Evolutionary conservation across 805 yeast genomes (phyloP).

Genomic region (Starmerella bacillaris): DNA sequence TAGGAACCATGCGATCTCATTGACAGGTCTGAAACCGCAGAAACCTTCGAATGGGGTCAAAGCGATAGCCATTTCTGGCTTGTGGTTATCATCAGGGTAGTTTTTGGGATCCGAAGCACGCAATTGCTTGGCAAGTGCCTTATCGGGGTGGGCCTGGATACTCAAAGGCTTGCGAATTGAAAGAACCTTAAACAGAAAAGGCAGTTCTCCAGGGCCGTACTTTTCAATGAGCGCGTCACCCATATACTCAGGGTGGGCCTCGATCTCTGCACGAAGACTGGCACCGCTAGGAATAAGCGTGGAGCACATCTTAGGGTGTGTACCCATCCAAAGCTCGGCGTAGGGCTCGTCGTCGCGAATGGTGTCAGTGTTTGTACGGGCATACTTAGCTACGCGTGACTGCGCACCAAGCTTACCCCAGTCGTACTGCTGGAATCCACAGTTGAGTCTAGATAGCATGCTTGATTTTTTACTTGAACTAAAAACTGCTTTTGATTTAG

Average conservation of each 20-base stretch:
- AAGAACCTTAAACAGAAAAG: constrained; percentile 83
- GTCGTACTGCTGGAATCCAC: constrained; percentile 55
- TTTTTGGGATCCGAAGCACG: constrained; percentile 74
- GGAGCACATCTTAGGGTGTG: constrained; percentile 86
- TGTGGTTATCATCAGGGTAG: constrained; percentile 95
- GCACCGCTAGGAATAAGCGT: constrained; percentile 33
- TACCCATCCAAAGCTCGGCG: constrained; percentile 99
- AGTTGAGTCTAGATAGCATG: constrained; percentile 21
- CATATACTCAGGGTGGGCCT: constrained; percentile 41
- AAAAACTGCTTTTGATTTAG: too few relatives aligned
- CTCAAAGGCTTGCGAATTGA: constrained; percentile 83
- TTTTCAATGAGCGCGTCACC: constrained; percentile 41
- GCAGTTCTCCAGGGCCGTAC: constrained; percentile 63
- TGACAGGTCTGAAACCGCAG: constrained; percentile 90
- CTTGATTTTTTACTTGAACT: too few relatives aligned
- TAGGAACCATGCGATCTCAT: constrained; percentile 52
- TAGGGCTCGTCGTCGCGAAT: constrained; percentile 69
- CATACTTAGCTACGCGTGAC: constrained; percentile 80
- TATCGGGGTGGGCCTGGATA: constrained; percentile 97
- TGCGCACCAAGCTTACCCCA: constrained; percentile 75
- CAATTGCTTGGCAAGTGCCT: constrained; percentile 55
- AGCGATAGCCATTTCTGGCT: constrained; percentile 99
- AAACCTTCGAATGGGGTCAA: constrained; percentile 91
- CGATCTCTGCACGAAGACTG: constrained; percentile 49
- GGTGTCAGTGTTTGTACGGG: constrained; percentile 43